A percentile compares a stretch with the other conserved stretches of the same genome.
Evolutionary conservation across 1,139 yeast species (phyloP).

Genomic region (Blastobotrys apis): DNA sequence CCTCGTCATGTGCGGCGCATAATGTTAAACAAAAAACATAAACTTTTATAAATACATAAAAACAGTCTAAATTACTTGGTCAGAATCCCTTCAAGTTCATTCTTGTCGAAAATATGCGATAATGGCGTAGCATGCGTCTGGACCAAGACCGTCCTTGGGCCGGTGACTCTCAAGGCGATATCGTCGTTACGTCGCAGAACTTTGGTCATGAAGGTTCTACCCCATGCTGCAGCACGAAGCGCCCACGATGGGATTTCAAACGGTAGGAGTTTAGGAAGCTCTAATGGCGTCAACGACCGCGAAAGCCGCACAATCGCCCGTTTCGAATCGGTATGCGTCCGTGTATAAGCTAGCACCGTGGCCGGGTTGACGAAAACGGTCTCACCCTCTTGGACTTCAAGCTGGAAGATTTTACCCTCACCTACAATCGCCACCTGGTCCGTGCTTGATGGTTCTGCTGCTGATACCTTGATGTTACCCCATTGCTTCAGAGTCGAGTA

Average conservation of each 20-base stretch:
- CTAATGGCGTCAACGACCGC: constrained; percentile 20
- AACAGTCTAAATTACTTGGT: no score
- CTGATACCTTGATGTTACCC: constrained; percentile 31
- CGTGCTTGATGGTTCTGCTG: constrained; percentile 16
- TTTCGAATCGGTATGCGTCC: constrained; percentile 8
- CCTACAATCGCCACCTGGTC: constrained; percentile 33
- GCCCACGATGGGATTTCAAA: constrained; percentile 13
- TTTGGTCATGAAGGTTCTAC: constrained; percentile 16
- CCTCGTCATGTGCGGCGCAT: no score
- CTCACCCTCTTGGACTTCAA: constrained; percentile 31
- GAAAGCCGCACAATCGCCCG: constrained; percentile 18
- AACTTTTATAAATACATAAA: no score
- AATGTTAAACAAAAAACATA: no score
- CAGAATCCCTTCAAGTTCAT: constrained; percentile 18
- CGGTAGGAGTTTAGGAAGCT: constrained; percentile 20
- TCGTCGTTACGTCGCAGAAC: constrained; percentile 21
- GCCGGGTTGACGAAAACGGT: constrained; percentile 31
- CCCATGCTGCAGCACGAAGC: constrained; percentile 12
- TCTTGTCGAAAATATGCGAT: constrained; percentile 18
- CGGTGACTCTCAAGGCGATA: constrained; percentile 12
- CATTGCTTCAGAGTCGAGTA: constrained; percentile 23
- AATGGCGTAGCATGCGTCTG: constrained; percentile 20
- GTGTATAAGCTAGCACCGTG: constrained; percentile 33
- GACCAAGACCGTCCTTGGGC: constrained; percentile 24
- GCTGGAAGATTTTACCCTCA: constrained; percentile 34